Conservation (phyloP, 1,284 basidiomycete genomes). For the Apiotrichum akiyoshidainum region DNA sequence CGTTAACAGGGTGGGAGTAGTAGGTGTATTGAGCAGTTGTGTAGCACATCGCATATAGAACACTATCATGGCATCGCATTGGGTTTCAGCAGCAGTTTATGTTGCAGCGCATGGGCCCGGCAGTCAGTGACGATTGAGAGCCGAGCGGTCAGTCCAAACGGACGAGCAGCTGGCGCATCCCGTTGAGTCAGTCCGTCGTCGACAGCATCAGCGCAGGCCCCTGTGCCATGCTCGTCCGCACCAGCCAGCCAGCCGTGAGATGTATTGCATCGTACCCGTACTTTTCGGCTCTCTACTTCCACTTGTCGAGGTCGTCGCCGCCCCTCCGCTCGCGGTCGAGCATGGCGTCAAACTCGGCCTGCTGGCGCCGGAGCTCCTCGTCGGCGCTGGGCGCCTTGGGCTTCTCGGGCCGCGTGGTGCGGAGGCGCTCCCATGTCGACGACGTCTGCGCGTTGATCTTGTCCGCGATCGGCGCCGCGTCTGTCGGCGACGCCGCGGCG, state of each 20-base stretch:
- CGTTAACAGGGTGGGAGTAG: too few species aligned
- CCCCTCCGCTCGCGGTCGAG: slow-evolving; percentile 36
- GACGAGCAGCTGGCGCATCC: too few species aligned
- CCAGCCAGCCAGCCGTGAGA: too few species aligned
- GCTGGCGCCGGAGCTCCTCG: slow-evolving; percentile 24
- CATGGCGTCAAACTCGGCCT: slow-evolving; percentile 39
- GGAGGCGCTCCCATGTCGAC: slow-evolving; percentile 8
- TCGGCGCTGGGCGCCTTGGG: slow-evolving; percentile 6
- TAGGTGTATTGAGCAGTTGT: too few species aligned
- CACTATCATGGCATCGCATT: not conserved
- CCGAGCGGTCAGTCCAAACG: too few species aligned
- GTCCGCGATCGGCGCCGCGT: not conserved
- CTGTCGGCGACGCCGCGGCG: not conserved
- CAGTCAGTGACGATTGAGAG: too few species aligned
- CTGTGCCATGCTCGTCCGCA: too few species aligned
- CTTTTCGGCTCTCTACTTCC: not conserved
- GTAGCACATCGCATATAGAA: not conserved
- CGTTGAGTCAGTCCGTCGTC: too few species aligned
- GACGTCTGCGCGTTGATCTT: not conserved
- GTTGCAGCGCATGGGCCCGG: not conserved
- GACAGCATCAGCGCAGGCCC: too few species aligned
- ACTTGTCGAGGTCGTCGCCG: slow-evolving; percentile 17
- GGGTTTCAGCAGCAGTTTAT: not conserved
- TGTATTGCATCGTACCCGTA: too few species aligned
- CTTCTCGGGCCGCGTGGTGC: slow-evolving; percentile 2